phyloP scores from a whole-genome alignment of 306 rosid species.

The Malus sieversii region DNA sequence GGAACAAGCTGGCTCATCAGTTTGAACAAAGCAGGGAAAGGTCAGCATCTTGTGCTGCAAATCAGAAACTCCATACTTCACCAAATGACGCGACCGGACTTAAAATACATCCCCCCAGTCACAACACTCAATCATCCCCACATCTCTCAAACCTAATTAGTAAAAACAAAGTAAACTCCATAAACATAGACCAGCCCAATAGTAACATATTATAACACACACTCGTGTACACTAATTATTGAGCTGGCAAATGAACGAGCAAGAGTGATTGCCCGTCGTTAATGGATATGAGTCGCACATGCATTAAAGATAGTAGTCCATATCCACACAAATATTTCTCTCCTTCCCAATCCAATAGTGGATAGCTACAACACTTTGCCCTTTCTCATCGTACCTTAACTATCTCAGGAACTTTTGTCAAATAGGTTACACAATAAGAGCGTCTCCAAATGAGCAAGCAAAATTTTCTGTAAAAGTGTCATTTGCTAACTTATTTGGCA shows the following conservation, averaged over 20 bases:
- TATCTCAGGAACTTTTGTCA: not conserved
- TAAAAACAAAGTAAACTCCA: no score
- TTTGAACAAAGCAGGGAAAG: conserved; percentile 22
- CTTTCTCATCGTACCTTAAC: not conserved
- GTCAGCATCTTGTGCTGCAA: conserved; percentile 24
- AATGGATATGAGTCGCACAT: not conserved
- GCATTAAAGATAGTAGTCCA: not conserved
- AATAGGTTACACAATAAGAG: not conserved
- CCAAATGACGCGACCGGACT: conserved; percentile 12
- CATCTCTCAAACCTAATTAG: not conserved
- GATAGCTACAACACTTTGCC: not conserved
- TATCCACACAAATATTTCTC: not conserved
- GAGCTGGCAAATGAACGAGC: not conserved
- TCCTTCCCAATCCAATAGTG: not conserved
- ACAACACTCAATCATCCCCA: not conserved
- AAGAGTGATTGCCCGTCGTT: no score
- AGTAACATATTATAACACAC: not conserved
- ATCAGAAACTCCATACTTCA: conserved; percentile 22
- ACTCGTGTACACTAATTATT: not conserved
- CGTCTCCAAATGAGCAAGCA: no score
- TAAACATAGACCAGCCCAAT: not conserved
- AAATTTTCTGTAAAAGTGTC: no score
- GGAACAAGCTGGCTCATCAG: not conserved
- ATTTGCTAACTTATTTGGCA: no score
- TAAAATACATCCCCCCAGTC: not conserved